phyloP scores from a whole-genome alignment of 164 flowering plant species.

The Malania oleifera region DNA sequence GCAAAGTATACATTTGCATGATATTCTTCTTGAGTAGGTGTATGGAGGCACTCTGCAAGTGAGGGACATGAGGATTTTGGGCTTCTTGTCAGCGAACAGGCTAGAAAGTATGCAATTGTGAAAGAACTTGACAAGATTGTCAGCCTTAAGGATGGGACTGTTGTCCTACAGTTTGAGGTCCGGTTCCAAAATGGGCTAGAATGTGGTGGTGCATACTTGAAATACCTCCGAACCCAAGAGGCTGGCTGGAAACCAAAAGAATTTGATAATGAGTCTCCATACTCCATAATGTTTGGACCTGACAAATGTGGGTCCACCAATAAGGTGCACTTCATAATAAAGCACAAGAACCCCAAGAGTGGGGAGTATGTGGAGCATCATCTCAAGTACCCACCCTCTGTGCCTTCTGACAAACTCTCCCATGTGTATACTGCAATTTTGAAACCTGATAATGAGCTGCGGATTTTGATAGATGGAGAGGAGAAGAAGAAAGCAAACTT shows the following conservation, averaged over 20 bases:
- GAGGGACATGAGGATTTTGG: slow-evolving; percentile 98
- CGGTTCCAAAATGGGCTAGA: slow-evolving; percentile 94
- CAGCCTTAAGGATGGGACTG: slow-evolving; percentile 58
- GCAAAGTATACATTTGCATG: no score
- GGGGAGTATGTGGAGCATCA: slow-evolving; percentile 92
- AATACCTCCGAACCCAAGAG: slow-evolving; percentile 95
- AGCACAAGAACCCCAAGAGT: slow-evolving; percentile 91
- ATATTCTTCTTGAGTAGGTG: slow-evolving; percentile 45
- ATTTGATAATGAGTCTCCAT: slow-evolving; percentile 89
- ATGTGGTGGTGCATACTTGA: slow-evolving; percentile 96
- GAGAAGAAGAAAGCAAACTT: slow-evolving; percentile 85
- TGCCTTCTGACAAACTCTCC: slow-evolving; percentile 81
- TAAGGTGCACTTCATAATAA: slow-evolving; percentile 91
- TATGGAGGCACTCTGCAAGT: slow-evolving; percentile 88
- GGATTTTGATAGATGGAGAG: slow-evolving; percentile 79
- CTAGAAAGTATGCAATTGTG: slow-evolving; percentile 90
- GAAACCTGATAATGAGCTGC: slow-evolving; percentile 69
- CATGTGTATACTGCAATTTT: slow-evolving; percentile 88
- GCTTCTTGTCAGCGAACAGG: slow-evolving; percentile 92
- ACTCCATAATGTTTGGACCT: slow-evolving; percentile 97
- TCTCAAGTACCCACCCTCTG: slow-evolving; percentile 82
- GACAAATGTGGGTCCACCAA: slow-evolving; percentile 94
- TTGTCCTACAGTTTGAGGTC: slow-evolving; percentile 82
- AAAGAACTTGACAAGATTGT: slow-evolving; percentile 68
- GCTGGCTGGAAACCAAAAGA: slow-evolving; percentile 83